Conservation (phyloP, 2,329 filamentous ascomycete genomes). For the Aspergillus fumigatiaffinis region DNA sequence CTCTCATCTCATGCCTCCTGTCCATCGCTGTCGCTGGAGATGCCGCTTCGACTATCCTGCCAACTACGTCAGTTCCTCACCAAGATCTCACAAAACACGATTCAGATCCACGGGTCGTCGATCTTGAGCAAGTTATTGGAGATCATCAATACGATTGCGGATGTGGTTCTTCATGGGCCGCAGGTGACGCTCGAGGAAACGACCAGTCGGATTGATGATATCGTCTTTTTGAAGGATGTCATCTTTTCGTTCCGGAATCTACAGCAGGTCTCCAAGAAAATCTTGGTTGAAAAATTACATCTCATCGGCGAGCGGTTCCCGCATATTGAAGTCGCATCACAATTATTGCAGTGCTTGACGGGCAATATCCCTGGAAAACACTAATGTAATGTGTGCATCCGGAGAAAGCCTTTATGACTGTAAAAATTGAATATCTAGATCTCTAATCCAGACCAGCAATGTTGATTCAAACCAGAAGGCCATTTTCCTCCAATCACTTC, state of each 20-base stretch:
- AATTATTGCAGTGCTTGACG: no score
- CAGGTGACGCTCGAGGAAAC: conserved; percentile 46
- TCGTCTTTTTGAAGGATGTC: conserved; percentile 51
- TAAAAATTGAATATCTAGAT: no score
- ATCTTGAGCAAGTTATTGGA: conserved; percentile 59
- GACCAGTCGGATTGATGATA: conserved; percentile 50
- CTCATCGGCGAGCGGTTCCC: conserved; percentile 21
- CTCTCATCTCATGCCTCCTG: conserved; percentile 33
- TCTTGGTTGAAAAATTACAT: conserved; percentile 42
- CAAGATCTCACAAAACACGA: conserved; percentile 42
- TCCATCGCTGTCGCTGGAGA: conserved; percentile 38
- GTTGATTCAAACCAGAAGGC: no score
- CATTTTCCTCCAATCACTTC: no score
- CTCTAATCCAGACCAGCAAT: no score
- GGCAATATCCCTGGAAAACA: no score
- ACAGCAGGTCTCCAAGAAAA: conserved; percentile 44
- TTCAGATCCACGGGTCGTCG: conserved; percentile 54
- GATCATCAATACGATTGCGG: conserved; percentile 57
- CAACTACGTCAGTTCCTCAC: conserved; percentile 42
- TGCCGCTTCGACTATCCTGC: conserved; percentile 44
- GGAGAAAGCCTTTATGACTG: no score
- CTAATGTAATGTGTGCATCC: no score
- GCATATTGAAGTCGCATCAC: conserved; percentile 13
- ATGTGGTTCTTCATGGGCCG: conserved; percentile 53
- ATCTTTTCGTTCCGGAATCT: conserved; percentile 49